Evolutionary conservation across 2,329 filamentous ascomycete genomes (phyloP).

Genomic region (Neofusicoccum parvum): DNA sequence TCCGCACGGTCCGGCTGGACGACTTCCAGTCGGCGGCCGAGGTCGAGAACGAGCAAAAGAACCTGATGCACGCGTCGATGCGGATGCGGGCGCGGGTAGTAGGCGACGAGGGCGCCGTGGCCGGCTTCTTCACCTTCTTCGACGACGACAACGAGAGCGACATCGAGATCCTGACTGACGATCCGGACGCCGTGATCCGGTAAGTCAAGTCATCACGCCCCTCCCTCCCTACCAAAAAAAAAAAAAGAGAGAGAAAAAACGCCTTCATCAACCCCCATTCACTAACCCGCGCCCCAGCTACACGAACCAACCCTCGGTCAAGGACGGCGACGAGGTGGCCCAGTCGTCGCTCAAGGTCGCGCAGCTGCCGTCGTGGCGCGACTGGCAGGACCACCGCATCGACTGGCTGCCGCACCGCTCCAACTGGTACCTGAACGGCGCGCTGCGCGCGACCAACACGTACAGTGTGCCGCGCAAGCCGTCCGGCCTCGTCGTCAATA

Average conservation of each 20-base stretch:
- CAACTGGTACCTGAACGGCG: slow-evolving; percentile 59
- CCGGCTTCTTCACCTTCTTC: slow-evolving; percentile 60
- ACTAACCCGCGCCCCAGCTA: slow-evolving; percentile 36
- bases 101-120: slow-evolving; percentile 51
- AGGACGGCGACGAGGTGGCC: slow-evolving; percentile 47
- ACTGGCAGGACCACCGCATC: slow-evolving; percentile 62
- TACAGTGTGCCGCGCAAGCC: slow-evolving; percentile 59
- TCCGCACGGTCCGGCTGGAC: slow-evolving; percentile 48
- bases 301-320: slow-evolving; percentile 63
- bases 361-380: slow-evolving; percentile 53
- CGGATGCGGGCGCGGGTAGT: slow-evolving; percentile 50
- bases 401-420: slow-evolving; percentile 60
- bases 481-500: slow-evolving; percentile 59
- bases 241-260: no score
- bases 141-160: slow-evolving; percentile 53
- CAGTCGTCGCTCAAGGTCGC: slow-evolving; percentile 53
- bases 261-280: no score
- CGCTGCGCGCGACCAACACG: slow-evolving; percentile 54
- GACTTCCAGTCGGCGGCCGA: slow-evolving; percentile 52
- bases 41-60: slow-evolving; percentile 48
- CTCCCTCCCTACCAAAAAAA: no score
- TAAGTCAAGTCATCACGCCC: no score
- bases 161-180: slow-evolving; percentile 56
- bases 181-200: slow-evolving; percentile 46
- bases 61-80: slow-evolving; percentile 51